Conservation (phyloP, 331 rosid species). For the Rosa hybrid region DNA sequence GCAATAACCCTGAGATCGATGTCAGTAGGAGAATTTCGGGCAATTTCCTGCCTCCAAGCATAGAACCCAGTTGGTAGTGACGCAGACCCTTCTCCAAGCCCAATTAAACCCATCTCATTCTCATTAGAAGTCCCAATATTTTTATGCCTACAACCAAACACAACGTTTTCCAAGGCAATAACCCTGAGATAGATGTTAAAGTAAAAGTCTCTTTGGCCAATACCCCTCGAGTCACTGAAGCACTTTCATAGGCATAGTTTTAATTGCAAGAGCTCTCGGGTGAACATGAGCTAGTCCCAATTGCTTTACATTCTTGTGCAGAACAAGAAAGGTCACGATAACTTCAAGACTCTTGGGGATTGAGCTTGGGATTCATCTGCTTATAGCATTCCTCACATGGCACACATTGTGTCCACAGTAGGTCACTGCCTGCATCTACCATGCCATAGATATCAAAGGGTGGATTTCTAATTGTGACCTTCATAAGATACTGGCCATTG, state of each 20-base stretch:
- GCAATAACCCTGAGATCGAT: no score
- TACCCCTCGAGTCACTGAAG: conserved; percentile 31
- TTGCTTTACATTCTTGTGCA: conserved; percentile 17
- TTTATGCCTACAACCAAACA: conserved; percentile 39
- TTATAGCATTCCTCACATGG: conserved; percentile 39
- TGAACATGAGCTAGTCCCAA: conserved; percentile 29
- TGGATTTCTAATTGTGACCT: conserved; percentile 31
- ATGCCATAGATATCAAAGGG: conserved; percentile 33
- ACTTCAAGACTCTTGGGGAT: conserved; percentile 35
- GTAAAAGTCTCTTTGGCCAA: conserved; percentile 42
- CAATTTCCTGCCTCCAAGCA: conserved; percentile 27
- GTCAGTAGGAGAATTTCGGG: conserved; percentile 39
- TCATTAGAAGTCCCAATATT: conserved; percentile 46
- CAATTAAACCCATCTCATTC: conserved; percentile 55
- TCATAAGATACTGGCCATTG: conserved; percentile 35
- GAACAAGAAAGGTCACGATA: conserved; percentile 26
- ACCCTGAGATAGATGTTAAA: neutral
- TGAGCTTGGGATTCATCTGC: conserved; percentile 33
- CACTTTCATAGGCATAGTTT: conserved; percentile 44
- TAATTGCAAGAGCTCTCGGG: conserved; percentile 37
- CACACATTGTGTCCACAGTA: conserved; percentile 36
- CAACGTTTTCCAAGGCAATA: conserved; percentile 17
- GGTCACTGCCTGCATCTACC: conserved; percentile 46
- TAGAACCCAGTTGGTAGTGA: conserved; percentile 49
- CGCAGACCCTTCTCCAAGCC: conserved; percentile 50